Base-by-base conservation (phyloP, 2,329 filamentous ascomycete genomes). In the Daldinia eschscholtzii region DNA sequence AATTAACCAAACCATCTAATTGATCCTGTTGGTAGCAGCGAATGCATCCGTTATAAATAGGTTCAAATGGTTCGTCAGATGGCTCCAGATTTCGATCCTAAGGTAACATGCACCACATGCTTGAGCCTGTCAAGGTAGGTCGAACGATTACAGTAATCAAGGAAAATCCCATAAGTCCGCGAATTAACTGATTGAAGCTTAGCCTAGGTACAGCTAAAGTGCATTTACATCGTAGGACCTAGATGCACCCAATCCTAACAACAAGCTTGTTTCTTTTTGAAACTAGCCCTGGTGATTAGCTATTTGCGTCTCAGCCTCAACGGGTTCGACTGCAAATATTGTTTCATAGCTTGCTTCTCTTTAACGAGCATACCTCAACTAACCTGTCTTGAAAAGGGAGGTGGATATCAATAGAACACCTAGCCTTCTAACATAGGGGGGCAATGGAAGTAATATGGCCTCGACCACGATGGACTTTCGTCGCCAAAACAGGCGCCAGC, bases 271-370 rank as follows among this genome's bases (percentile, higher is more conserved):
- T 71, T 69, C 68, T 68, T 66, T 66, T 64, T 57, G 57, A 66
- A 66, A 66, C 35, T 50, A 28, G 28, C 62, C 63, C 68, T 69
- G 59, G 50, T 53, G 12, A 71, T 71, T 69, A 57, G 60, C 46
- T 48, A 60, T 63, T 52, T 56, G 3, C 42, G 66, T 71, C 69
- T 71, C 69, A 71, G 69, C 69, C 69, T 69, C 69, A 69, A 59
- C 20, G 23, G 28, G 28, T 61, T 33, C 41, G 52, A 52, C 57
- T 58, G 41, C 63, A 56, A 50, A 68, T 68, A 60, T 64, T 60
- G 68, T 71, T 71, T 71, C 68, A 68, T 52, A 28, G 57, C 39
- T 56, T 61, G 65, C 57, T 65, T 68, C 65, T 66, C 62, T 68
- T 61, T 62, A 59, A 61, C 68, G 39, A 64, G 53, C 39, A 57